Evolutionary conservation across 768 basidiomycete genomes (phyloP).

Genomic region (Dentipellis fragilis): DNA sequence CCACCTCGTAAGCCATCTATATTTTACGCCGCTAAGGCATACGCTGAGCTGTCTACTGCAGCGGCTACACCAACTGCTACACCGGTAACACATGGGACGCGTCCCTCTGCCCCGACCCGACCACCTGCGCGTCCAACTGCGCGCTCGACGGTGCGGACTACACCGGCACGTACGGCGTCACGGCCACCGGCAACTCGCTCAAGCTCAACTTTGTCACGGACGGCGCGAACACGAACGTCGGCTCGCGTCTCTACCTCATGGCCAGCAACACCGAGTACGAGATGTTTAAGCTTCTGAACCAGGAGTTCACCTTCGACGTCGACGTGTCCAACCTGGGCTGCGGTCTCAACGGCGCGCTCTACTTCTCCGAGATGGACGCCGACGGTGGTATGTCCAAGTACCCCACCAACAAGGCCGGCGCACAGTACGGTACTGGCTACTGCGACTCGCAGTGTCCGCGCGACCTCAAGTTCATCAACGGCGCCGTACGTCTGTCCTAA

Average conservation of each 20-base stretch:
- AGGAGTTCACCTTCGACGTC: constrained; percentile 53
- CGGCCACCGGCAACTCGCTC: constrained; percentile 18
- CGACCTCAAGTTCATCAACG: constrained; percentile 53
- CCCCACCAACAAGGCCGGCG: constrained; percentile 45
- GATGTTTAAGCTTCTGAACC: constrained; percentile 42
- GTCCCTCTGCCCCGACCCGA: constrained; percentile 15
- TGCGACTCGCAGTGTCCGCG: constrained; percentile 54
- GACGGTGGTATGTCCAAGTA: constrained; percentile 42
- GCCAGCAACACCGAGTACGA: constrained; percentile 31
- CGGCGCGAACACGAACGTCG: constrained; percentile 20
- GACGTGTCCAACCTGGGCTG: constrained; percentile 48
- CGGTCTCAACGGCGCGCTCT: constrained; percentile 53
- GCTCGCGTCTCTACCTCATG: constrained; percentile 42
- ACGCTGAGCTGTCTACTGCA: neutral
- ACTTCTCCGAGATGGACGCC: constrained; percentile 50
- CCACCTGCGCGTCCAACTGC: constrained; percentile 18
- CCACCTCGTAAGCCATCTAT: neutral
- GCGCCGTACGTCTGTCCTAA: constrained; percentile 27
- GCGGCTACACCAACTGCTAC: constrained; percentile 20
- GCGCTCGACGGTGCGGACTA: constrained; percentile 21
- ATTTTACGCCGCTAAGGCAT: neutral
- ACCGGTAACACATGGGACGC: constrained; percentile 21
- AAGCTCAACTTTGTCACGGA: constrained; percentile 24
- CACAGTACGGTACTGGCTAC: constrained; percentile 54
- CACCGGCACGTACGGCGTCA: constrained; percentile 17